Percentiles rank a stretch among this genome's conserved stretches.
These are phyloP conservation scores for Datura wrightii DNA, from an alignment of 257 asterid genomes.

Conservation along the genomic window DNA sequence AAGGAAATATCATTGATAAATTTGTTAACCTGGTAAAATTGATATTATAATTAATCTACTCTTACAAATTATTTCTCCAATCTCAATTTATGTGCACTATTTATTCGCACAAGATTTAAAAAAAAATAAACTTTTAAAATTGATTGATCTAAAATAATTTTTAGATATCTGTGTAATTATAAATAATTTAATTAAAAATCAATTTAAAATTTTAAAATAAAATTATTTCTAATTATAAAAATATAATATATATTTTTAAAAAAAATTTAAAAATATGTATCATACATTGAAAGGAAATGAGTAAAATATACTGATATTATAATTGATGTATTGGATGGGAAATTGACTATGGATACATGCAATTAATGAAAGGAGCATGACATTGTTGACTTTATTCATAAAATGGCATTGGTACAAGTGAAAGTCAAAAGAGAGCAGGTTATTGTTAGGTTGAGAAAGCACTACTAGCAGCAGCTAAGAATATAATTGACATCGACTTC, in stretches of 20 bases:
- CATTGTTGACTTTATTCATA: slow-evolving; percentile 28
- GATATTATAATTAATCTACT: neutral
- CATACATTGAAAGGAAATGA: too few species aligned
- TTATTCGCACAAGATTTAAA: neutral
- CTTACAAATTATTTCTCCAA: neutral
- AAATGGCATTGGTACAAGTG: slow-evolving; percentile 8
- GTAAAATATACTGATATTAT: too few species aligned
- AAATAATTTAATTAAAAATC: neutral
- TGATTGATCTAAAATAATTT: neutral
- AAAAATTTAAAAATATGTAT: too few species aligned
- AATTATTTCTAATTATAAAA: too few species aligned
- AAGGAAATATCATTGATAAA: neutral
- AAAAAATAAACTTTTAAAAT: too few species aligned
- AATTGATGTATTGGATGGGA: too few species aligned
- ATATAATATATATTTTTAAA: too few species aligned
- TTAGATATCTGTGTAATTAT: neutral
- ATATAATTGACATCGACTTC: slow-evolving; percentile 30
- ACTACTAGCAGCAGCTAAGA: slow-evolving; percentile 13
- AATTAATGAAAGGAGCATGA: slow-evolving; percentile 26
- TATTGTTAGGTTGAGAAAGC: slow-evolving; percentile 39
- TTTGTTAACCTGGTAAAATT: neutral
- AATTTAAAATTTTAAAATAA: too few species aligned
- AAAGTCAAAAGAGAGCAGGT: slow-evolving; percentile 39
- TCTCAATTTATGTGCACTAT: neutral
- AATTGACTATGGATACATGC: neutral